These are phyloP conservation scores for Coffea eugenioides DNA, from an alignment of 257 asterid genomes.

Conservation along the genomic window DNA sequence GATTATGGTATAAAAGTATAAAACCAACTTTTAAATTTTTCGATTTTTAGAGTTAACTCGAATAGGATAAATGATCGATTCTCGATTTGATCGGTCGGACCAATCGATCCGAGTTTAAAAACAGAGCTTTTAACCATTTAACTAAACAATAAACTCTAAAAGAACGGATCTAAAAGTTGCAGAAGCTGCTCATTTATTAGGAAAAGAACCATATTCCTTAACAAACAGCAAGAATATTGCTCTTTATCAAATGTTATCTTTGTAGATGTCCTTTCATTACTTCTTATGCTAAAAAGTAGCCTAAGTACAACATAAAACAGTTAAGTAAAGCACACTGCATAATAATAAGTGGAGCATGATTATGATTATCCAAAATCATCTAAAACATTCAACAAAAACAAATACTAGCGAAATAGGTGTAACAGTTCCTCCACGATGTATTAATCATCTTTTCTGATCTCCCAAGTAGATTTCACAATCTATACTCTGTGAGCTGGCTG, in stretches of 20 bases:
- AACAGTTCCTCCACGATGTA: background rate
- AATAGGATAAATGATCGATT: no score
- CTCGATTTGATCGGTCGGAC: no score
- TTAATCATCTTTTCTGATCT: constrained; percentile 1
- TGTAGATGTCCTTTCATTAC: background rate
- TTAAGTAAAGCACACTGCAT: background rate
- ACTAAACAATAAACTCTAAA: no score
- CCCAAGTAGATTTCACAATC: background rate
- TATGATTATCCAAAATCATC: background rate
- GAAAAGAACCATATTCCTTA: background rate
- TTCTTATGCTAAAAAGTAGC: background rate
- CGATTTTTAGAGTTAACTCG: no score
- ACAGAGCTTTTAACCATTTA: no score
- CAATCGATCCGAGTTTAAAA: no score
- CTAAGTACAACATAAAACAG: background rate
- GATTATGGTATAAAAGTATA: no score
- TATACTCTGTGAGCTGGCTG: background rate
- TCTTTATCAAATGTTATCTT: no score
- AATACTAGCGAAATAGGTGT: background rate
- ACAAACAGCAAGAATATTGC: no score
- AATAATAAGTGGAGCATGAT: no score
- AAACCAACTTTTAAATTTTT: no score
- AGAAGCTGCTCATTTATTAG: background rate
- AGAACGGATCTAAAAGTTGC: background rate
- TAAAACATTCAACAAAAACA: background rate